phyloP scores from a whole-genome alignment of 1,284 basidiomycete genomes.

The Stygiomarasmius scandens region DNA sequence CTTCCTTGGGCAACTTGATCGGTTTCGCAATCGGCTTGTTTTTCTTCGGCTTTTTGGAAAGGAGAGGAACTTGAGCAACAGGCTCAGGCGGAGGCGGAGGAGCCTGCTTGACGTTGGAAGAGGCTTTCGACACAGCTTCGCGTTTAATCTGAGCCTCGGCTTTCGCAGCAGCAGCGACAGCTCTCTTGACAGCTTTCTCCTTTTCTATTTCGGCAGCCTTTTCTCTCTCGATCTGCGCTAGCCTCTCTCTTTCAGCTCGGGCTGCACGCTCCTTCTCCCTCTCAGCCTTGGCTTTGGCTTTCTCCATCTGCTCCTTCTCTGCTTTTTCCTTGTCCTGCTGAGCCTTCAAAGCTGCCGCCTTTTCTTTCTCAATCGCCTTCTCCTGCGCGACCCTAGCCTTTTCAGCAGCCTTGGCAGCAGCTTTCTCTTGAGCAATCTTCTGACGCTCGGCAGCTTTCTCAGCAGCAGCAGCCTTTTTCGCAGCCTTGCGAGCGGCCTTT shows the following conservation, averaged over 20 bases:
- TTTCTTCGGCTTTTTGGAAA: constrained; percentile 82
- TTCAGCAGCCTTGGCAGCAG: constrained; percentile 50
- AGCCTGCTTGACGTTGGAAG: constrained; percentile 21
- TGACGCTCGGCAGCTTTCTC: constrained; percentile 63
- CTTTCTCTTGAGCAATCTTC: constrained; percentile 55
- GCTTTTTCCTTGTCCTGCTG: constrained; percentile 45
- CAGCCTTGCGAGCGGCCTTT: constrained; percentile 58
- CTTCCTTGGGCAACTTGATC: constrained; percentile 57
- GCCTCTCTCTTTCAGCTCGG: constrained; percentile 31
- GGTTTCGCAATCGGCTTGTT: constrained; percentile 66
- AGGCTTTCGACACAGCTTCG: constrained; percentile 21
- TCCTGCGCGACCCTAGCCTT: constrained; percentile 47
- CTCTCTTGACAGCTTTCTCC: constrained; percentile 33
- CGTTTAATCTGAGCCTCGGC: constrained; percentile 25
- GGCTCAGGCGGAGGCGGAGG: constrained; percentile 32
- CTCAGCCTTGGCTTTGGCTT: constrained; percentile 42
- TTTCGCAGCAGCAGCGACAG: constrained; percentile 22
- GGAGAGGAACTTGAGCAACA: constrained; percentile 62
- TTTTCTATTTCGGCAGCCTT: constrained; percentile 26
- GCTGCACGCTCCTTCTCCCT: constrained; percentile 37
- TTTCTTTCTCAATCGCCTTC: constrained; percentile 50
- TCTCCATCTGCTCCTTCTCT: constrained; percentile 42
- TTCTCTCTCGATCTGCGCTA: constrained; percentile 31
- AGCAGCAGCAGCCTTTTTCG: constrained; percentile 62
- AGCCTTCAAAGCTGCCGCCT: constrained; percentile 37